These are phyloP conservation scores for Nicotiana noctiflora DNA, from an alignment of 257 asterid genomes.

Conservation along the genomic window DNA sequence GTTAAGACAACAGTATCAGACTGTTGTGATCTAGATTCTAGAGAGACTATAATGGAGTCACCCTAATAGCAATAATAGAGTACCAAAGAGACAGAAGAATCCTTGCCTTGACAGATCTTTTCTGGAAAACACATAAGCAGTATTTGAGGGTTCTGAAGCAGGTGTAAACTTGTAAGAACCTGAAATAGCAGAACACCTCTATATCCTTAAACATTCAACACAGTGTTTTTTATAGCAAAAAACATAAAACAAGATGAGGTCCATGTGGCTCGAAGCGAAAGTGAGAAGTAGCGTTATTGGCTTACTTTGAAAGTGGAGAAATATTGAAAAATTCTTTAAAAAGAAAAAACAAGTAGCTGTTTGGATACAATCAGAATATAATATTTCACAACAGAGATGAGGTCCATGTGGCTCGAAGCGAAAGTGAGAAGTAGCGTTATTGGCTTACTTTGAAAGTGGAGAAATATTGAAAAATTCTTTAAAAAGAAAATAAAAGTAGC, in stretches of 20 bases:
- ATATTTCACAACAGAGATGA: too few species aligned
- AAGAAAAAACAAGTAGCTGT: too few species aligned
- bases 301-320: not conserved
- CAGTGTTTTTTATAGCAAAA: too few species aligned
- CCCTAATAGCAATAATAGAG: not conserved
- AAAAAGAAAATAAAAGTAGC: too few species aligned
- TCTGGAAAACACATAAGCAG: constrained; percentile 82
- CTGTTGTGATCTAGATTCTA: not conserved
- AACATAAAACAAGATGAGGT: too few species aligned
- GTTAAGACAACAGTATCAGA: constrained; percentile 1
- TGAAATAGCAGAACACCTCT: constrained; percentile 20
- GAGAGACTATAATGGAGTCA: not conserved
- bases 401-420: too few species aligned
- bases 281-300: not conserved
- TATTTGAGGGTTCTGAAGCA: constrained; percentile 59
- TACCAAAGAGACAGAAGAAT: constrained; percentile 8
- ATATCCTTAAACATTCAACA: not conserved
- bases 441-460: too few species aligned
- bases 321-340: not conserved
- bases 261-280: too few species aligned
- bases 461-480: too few species aligned
- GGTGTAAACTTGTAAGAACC: constrained; percentile 74
- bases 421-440: too few species aligned
- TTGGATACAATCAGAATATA: too few species aligned
- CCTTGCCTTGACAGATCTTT: constrained; percentile 90